phyloP scores from a whole-genome alignment of 768 basidiomycete genomes.

The Podaxis sp. region DNA sequence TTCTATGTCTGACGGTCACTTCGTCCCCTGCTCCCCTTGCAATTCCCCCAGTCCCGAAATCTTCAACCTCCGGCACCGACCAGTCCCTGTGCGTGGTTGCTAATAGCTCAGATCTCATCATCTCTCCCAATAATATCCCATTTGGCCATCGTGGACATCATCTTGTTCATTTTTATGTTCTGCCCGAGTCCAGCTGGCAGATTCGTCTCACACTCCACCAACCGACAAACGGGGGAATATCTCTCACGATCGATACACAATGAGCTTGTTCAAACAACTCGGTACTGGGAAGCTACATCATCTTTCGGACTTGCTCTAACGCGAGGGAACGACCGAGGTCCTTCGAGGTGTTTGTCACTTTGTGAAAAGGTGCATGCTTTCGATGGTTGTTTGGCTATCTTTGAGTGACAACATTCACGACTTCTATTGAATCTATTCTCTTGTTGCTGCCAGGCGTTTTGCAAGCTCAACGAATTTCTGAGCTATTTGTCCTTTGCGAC shows the following conservation, averaged over 20 bases:
- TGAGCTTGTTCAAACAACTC: conserved; percentile 82
- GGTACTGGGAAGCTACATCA: conserved; percentile 95
- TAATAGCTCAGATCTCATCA: conserved; percentile 38
- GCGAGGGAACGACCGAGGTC: conserved; percentile 80
- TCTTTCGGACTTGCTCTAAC: conserved; percentile 82
- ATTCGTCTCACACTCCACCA: conserved; percentile 7
- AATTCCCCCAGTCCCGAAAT: conserved; percentile 41
- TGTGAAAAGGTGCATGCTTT: conserved; percentile 71
- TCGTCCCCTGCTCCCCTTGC: conserved; percentile 37
- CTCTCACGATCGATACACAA: conserved; percentile 89
- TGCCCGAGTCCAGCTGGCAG: conserved; percentile 41
- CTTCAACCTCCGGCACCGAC: conserved; percentile 68
- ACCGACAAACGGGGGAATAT: conserved; percentile 63
- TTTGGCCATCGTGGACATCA: conserved; percentile 92
- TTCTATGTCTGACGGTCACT: conserved; percentile 71
- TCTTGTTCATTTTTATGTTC: conserved; percentile 74
- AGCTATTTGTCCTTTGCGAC: conserved; percentile 90
- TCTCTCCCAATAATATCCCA: conserved; percentile 25
- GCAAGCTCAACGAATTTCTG: conserved; percentile 67
- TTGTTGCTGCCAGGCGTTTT: conserved; percentile 80
- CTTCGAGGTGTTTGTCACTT: conserved; percentile 89
- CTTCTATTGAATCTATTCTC: conserved; percentile 85
- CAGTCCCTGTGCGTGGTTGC: conserved; percentile 51
- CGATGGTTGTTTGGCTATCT: conserved; percentile 5
- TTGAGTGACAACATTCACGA: conserved; percentile 80